Conservation (phyloP, 1,139 yeast genomes). For the Lodderomyces orthopsilosis region DNA sequence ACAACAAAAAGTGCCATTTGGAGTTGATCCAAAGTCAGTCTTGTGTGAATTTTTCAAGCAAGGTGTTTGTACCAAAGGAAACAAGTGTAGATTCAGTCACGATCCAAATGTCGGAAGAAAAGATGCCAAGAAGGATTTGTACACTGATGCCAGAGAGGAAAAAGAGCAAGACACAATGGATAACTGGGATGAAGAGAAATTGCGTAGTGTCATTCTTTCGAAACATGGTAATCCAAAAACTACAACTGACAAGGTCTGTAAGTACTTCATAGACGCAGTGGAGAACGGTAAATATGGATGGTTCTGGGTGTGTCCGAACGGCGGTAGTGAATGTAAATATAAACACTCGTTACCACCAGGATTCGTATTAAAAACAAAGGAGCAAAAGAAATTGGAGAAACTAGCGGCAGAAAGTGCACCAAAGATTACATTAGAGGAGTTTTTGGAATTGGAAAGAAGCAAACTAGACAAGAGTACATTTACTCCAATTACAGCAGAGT, state of each 20-base stretch:
- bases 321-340: conserved; percentile 91
- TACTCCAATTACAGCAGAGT: conserved; percentile 83
- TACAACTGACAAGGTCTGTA: conserved; percentile 94
- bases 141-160: conserved; percentile 78
- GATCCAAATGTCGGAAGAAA: conserved; percentile 84
- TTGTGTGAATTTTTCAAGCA: conserved; percentile 88
- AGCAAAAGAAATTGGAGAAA: conserved; percentile 86
- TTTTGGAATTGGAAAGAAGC: conserved; percentile 89
- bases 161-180: conserved; percentile 91
- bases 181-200: conserved; percentile 94
- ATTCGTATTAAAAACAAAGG: conserved; percentile 93
- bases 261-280: conserved; percentile 91
- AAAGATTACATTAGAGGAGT: conserved; percentile 90
- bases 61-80: conserved; percentile 86
- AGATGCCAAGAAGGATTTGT: conserved; percentile 86
- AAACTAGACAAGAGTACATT: conserved; percentile 72
- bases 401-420: conserved; percentile 85
- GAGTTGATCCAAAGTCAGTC: conserved; percentile 95
- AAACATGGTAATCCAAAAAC: conserved; percentile 95
- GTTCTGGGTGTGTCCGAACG: conserved; percentile 98
- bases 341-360: conserved; percentile 97
- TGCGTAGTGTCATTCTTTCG: conserved; percentile 79
- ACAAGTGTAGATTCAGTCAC: conserved; percentile 92
- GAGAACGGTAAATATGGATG: conserved; percentile 98
- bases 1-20: conserved; percentile 88